A percentile compares a stretch with the other conserved stretches of the same genome.
Evolutionary conservation across 2,329 filamentous ascomycete genomes (phyloP).

Genomic region (Botrytis porri): DNA sequence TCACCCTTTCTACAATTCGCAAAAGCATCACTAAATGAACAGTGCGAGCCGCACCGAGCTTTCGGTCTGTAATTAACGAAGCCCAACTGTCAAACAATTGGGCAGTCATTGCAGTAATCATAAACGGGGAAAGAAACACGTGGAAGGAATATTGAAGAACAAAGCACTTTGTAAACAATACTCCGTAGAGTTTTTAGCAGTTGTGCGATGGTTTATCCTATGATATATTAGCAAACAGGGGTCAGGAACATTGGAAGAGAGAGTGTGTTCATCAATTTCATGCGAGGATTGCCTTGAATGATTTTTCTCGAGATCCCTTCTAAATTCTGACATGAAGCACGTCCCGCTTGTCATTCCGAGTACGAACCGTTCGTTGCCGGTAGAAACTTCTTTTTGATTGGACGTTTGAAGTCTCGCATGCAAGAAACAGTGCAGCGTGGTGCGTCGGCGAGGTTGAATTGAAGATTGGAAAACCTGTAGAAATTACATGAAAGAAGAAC

Average conservation of each 20-base stretch:
- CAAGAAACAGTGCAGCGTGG: background rate
- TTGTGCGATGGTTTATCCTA: background rate
- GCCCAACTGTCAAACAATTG: background rate
- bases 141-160: background rate
- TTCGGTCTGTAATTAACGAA: background rate
- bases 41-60: background rate
- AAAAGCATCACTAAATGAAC: background rate
- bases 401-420: background rate
- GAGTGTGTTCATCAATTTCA: background rate
- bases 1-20: background rate
- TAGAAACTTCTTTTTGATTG: background rate
- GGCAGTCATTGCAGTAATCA: background rate
- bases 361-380: background rate
- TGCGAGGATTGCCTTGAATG: background rate
- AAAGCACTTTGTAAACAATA: background rate
- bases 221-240: background rate
- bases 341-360: background rate
- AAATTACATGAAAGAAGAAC: background rate
- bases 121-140: background rate
- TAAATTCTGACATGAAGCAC: background rate
- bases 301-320: background rate
- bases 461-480: background rate
- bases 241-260: background rate
- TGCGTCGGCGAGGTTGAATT: background rate
- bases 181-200: background rate